Percentiles rank a stretch among this genome's conserved stretches.
phyloP scores from a whole-genome alignment of 768 basidiomycete species.

The Vishniacozyma victoriae region DNA sequence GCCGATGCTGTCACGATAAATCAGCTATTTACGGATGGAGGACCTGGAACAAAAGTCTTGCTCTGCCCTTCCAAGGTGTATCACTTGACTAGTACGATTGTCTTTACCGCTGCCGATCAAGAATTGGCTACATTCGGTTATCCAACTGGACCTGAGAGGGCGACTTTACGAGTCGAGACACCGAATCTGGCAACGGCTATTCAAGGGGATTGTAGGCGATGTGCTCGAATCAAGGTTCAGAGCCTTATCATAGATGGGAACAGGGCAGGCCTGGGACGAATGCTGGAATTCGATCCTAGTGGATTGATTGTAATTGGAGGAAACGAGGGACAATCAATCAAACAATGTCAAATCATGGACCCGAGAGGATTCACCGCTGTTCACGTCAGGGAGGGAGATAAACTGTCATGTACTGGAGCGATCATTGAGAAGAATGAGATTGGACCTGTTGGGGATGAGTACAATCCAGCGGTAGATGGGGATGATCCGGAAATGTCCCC shows the following conservation, averaged over 20 bases:
- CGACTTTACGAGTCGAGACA: conserved; percentile 41
- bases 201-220: conserved; percentile 48
- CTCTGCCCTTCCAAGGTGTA: conserved; percentile 43
- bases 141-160: conserved; percentile 46
- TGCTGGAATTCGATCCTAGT: conserved; percentile 19
- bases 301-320: conserved; percentile 44
- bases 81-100: conserved; percentile 42
- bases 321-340: conserved; percentile 43
- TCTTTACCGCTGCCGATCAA: conserved; percentile 47
- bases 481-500: conserved; percentile 45
- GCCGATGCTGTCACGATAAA: conserved; percentile 45
- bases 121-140: conserved; percentile 50
- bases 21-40: conserved; percentile 44
- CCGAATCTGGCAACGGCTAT: conserved; percentile 37
- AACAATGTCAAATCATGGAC: conserved; percentile 35
- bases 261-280: conserved; percentile 41
- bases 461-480: conserved; percentile 42
- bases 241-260: conserved; percentile 47
- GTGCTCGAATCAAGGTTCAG: conserved; percentile 39
- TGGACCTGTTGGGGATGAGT: conserved; percentile 49
- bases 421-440: conserved; percentile 45
- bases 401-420: conserved; percentile 40
- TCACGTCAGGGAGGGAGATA: conserved; percentile 48
- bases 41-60: conserved; percentile 46
- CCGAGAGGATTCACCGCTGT: conserved; percentile 47